phyloP scores from a whole-genome alignment of 1,284 basidiomycete species.

The Coniferiporia weirii region DNA sequence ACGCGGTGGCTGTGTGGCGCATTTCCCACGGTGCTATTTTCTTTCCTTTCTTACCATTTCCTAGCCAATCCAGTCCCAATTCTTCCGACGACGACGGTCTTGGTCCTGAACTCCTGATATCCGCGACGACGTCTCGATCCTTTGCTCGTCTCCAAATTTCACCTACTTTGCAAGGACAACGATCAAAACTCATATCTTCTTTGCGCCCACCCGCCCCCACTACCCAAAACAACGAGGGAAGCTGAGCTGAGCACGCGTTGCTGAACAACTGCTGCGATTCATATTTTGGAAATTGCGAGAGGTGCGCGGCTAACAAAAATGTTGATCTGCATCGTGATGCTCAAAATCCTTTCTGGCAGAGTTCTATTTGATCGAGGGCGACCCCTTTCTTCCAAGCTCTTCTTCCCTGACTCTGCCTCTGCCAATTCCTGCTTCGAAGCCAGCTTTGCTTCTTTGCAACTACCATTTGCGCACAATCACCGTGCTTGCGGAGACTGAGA shows the following conservation, averaged over 20 bases:
- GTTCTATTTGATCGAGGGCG: no score
- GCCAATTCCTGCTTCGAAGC: background rate
- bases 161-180: no score
- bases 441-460: background rate
- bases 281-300: background rate
- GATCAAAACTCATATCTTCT: no score
- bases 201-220: no score
- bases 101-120: no score
- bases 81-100: no score
- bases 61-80: background rate
- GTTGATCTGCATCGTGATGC: no score
- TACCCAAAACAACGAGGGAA: background rate
- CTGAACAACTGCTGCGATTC: background rate
- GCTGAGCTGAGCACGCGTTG: background rate
- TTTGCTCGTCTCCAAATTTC: no score
- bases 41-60: background rate
- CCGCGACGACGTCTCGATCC: no score
- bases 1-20: background rate
- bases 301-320: background rate
- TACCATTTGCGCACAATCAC: background rate
- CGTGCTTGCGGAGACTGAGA: background rate
- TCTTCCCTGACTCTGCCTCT: background rate
- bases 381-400: background rate
- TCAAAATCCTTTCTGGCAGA: no score
- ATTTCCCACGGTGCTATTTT: background rate